Percentiles rank a stretch among this genome's conserved stretches.
These are phyloP conservation scores for Aspergillus sp. DNA, from an alignment of 2,329 filamentous ascomycete genomes.

Conservation along the genomic window DNA sequence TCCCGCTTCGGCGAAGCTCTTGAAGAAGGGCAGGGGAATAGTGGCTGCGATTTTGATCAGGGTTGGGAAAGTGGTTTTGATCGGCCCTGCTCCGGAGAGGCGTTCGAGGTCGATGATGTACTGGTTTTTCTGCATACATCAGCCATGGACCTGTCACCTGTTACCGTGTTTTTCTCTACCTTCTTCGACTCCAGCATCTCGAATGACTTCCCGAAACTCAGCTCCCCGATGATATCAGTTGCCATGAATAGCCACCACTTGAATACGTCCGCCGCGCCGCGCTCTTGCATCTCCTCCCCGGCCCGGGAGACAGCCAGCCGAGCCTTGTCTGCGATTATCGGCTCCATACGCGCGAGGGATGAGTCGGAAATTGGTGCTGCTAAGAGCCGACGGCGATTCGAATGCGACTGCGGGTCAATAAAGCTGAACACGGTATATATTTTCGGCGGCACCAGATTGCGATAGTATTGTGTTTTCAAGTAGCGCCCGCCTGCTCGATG, in stretches of 20 bases:
- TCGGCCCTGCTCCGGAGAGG: slow-evolving; percentile 8
- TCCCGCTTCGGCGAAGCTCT: slow-evolving; percentile 8
- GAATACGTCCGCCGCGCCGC: slow-evolving; percentile 36
- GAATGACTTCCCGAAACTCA: slow-evolving; percentile 50
- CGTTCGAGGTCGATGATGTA: slow-evolving; percentile 33
- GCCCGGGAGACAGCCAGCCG: slow-evolving; percentile 38
- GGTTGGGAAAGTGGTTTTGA: slow-evolving; percentile 17
- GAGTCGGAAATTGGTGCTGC: neutral
- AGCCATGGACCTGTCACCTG: neutral
- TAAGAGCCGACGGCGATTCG: slow-evolving; percentile 1
- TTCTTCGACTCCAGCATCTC: slow-evolving; percentile 42
- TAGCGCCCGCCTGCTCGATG: slow-evolving; percentile 25
- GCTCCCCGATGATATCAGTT: slow-evolving; percentile 46
- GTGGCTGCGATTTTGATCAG: slow-evolving; percentile 11
- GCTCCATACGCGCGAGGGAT: slow-evolving; percentile 2
- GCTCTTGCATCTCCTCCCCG: slow-evolving; percentile 32
- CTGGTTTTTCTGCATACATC: slow-evolving; percentile 29
- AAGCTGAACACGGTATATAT: slow-evolving; percentile 34
- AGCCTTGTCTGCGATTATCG: slow-evolving; percentile 23
- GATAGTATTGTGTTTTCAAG: slow-evolving; percentile 27
- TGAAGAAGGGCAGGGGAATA: slow-evolving; percentile 17
- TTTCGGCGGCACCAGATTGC: slow-evolving; percentile 8
- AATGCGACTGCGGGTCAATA: slow-evolving; percentile 26
- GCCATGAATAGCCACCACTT: slow-evolving; percentile 49
- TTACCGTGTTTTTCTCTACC: slow-evolving; percentile 19